phyloP scores from a whole-genome alignment of 495 filamentous ascomycete species.

The Apodospora peruviana region DNA sequence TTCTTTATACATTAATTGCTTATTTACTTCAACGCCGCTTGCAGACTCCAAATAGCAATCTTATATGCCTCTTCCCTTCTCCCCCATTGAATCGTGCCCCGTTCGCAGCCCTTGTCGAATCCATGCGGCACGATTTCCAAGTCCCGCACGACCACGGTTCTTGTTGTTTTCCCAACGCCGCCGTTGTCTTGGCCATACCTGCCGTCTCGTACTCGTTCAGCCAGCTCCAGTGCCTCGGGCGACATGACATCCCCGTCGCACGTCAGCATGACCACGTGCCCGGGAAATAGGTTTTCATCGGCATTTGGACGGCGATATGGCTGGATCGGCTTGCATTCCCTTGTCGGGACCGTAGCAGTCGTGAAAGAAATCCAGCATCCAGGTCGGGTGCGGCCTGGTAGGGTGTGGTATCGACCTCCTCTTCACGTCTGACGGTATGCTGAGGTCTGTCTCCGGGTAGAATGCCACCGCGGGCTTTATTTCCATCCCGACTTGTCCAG shows the following conservation, averaged over 20 bases:
- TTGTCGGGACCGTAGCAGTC: not conserved
- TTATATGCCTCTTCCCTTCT: not conserved
- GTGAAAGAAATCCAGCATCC: not conserved
- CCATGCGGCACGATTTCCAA: not conserved
- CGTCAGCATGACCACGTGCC: not conserved
- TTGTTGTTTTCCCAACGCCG: not conserved
- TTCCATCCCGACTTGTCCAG: not conserved
- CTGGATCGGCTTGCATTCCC: not conserved
- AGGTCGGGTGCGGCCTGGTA: not conserved
- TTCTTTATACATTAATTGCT: no score
- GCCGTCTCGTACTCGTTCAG: not conserved
- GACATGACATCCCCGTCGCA: not conserved
- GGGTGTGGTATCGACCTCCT: not conserved
- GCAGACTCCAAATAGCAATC: not conserved
- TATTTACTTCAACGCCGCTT: not conserved
- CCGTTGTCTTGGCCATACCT: not conserved
- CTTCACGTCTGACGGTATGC: not conserved
- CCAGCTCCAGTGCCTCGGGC: not conserved
- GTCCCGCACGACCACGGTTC: not conserved
- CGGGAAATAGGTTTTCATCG: not conserved
- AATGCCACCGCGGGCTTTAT: not conserved
- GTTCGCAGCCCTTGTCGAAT: not conserved
- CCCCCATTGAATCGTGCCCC: not conserved
- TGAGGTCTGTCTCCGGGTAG: not conserved
- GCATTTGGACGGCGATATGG: not conserved